phyloP scores from a whole-genome alignment of 108 stramenopile species.

The Nitzschia sp. region DNA sequence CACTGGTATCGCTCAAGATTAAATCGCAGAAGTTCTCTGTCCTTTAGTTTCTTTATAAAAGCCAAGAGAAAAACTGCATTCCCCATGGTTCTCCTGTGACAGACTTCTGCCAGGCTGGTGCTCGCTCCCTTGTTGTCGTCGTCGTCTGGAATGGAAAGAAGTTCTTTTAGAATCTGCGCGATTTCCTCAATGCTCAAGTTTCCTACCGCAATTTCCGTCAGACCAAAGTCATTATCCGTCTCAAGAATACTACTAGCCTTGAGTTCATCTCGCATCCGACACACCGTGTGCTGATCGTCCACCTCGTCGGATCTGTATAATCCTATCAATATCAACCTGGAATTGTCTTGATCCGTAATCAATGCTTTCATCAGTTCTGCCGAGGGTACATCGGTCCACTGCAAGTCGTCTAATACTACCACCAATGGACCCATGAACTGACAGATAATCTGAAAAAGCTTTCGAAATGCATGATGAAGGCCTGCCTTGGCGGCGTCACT shows the following conservation, averaged over 20 bases:
- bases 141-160: too few species aligned
- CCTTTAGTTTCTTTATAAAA: background rate
- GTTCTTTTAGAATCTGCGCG: background rate
- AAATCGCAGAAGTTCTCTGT: background rate
- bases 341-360: background rate
- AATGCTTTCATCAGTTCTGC: background rate
- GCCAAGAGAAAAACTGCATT: background rate
- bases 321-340: background rate
- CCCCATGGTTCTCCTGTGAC: conserved; percentile 2
- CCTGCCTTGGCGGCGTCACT: background rate
- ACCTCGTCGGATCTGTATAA: conserved; percentile 5
- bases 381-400: background rate
- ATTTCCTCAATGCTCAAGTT: background rate
- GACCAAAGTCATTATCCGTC: background rate
- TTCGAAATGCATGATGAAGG: background rate
- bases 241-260: background rate
- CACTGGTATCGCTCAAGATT: background rate
- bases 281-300: background rate
- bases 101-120: background rate
- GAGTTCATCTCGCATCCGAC: background rate
- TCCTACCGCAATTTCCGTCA: background rate
- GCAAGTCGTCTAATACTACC: background rate
- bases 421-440: background rate
- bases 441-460: background rate
- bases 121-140: background rate